Evolutionary conservation across 495 filamentous ascomycete genomes (phyloP), one percentile per base, ranked within the genome.

Genomic region (Trichocladium antarcticum): DNA sequence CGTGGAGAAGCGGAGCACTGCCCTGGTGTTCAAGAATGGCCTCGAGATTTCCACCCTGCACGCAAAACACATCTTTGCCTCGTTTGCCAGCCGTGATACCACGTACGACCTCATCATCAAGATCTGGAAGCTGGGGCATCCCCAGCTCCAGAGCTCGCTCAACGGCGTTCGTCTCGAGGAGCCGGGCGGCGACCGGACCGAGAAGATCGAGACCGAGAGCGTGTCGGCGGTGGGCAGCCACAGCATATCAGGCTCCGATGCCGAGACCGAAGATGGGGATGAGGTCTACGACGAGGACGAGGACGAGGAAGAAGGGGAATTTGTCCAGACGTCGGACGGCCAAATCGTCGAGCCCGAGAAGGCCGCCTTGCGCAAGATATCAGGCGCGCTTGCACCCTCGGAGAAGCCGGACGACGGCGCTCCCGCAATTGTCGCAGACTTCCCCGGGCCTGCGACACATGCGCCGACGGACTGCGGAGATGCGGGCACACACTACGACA

Each of bases 61-160:
- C 62, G 87, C 93, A 15, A 86, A 90, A 42, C 89, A 97, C 58
- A 80, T 92, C 5, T 97, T 99, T 65, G 87, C 93, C 29, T 96
- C 89, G 69, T 82, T 99, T 50, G 80, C 95, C 14, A 90, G 85
- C 56, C 79, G 92, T 55, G 92, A 99, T 67, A 86, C 89, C 4
- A 97, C 92, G 0, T 99, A 97, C 64, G 92, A 97, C 60, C 72
- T 99, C 19, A 84, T 99, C 64, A 84, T 97, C 60, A 89, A 89
- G 41, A 96, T 99, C 47, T 99, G 92, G 92, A 95, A 94, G 59
- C 82, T 96, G 35, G 90, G 85, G 28, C 92, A 97, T 60, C 90
- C 93, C 6, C 81, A 84, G 52, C 64, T 99, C 15, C 84, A 89
- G 60, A 90, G 85, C 61, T 88, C 86, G 27, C 71, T 89, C 6